Percentiles rank a stretch among this genome's conserved stretches.
phyloP scores from a whole-genome alignment of 2,329 filamentous ascomycete genomes.

The Corinectria fuckeliana region DNA sequence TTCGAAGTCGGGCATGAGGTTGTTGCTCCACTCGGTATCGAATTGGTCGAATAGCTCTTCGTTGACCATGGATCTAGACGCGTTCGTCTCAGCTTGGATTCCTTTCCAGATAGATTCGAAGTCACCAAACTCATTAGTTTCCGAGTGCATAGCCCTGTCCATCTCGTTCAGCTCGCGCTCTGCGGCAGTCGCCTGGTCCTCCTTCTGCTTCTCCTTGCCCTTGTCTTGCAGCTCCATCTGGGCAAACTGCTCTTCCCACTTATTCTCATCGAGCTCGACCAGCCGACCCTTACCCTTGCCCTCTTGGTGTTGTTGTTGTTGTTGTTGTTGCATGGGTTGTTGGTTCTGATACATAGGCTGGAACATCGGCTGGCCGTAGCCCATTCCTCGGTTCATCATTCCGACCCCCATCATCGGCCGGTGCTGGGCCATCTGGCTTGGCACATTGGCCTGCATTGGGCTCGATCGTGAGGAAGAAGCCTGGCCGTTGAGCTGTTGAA shows the following conservation, averaged over 20 bases:
- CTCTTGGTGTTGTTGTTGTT: slow-evolving; percentile 55
- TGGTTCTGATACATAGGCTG: slow-evolving; percentile 55
- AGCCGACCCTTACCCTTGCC: slow-evolving; percentile 88
- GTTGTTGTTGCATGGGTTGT: slow-evolving; percentile 51
- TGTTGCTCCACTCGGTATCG: slow-evolving; percentile 79
- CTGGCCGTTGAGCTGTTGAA: slow-evolving; percentile 75
- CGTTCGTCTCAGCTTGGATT: slow-evolving; percentile 77
- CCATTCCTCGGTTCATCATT: slow-evolving; percentile 60
- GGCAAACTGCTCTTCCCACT: slow-evolving; percentile 97
- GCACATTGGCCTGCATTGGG: slow-evolving; percentile 63
- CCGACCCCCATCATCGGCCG: slow-evolving; percentile 66
- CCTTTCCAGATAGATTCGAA: slow-evolving; percentile 91
- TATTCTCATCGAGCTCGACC: slow-evolving; percentile 89
- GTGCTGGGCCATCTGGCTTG: slow-evolving; percentile 58
- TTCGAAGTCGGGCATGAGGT: slow-evolving; percentile 63
- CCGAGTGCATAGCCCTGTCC: slow-evolving; percentile 71
- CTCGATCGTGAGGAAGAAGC: slow-evolving; percentile 58
- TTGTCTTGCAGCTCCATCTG: slow-evolving; percentile 77
- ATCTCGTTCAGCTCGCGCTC: slow-evolving; percentile 88
- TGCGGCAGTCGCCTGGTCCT: slow-evolving; percentile 70
- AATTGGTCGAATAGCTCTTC: slow-evolving; percentile 70
- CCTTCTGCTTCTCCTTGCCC: slow-evolving; percentile 60
- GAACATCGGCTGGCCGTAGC: slow-evolving; percentile 60
- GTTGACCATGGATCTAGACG: slow-evolving; percentile 74
- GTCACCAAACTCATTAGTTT: slow-evolving; percentile 79